phyloP scores from a whole-genome alignment of 345 rosid genomes.

The Ceriops zippeliana region DNA sequence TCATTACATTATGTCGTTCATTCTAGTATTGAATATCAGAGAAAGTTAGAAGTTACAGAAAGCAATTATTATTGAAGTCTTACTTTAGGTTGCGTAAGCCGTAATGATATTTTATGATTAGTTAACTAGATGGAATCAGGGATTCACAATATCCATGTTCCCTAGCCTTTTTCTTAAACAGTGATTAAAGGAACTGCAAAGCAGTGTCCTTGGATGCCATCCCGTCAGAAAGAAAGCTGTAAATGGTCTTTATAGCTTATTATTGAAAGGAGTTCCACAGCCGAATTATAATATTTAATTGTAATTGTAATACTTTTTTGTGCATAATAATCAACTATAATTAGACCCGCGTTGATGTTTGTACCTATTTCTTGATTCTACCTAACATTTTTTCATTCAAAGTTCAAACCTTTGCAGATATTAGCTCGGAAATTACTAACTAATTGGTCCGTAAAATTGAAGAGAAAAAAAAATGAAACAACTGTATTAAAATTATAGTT shows the following conservation, averaged over 20 bases:
- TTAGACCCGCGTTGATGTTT: too few relatives aligned
- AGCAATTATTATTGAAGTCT: background rate
- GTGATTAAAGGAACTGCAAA: conserved; percentile 25
- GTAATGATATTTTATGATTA: conserved; percentile 6
- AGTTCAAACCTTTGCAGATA: background rate
- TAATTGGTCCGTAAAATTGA: too few relatives aligned
- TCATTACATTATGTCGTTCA: too few relatives aligned
- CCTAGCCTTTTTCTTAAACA: conserved; percentile 13
- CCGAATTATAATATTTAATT: too few relatives aligned
- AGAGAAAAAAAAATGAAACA: background rate
- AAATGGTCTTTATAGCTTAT: conserved; percentile 22
- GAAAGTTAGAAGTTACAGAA: background rate
- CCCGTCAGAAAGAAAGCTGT: conserved; percentile 53
- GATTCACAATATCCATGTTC: conserved; percentile 34
- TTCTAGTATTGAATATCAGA: background rate
- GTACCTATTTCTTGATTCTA: too few relatives aligned
- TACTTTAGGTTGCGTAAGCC: background rate
- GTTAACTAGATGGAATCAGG: conserved; percentile 3
- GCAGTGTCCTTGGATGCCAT: conserved; percentile 58
- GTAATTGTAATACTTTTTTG: too few relatives aligned
- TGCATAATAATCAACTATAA: too few relatives aligned
- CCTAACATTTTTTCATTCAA: too few relatives aligned
- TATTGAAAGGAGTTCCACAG: too few relatives aligned
- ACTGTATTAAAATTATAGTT: conserved; percentile 16
- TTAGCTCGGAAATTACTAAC: conserved; percentile 12